Percentiles rank a stretch among this genome's conserved stretches.
These are phyloP conservation scores for Penicillium paradoxum DNA, from an alignment of 495 filamentous ascomycete genomes.

Conservation along the genomic window DNA sequence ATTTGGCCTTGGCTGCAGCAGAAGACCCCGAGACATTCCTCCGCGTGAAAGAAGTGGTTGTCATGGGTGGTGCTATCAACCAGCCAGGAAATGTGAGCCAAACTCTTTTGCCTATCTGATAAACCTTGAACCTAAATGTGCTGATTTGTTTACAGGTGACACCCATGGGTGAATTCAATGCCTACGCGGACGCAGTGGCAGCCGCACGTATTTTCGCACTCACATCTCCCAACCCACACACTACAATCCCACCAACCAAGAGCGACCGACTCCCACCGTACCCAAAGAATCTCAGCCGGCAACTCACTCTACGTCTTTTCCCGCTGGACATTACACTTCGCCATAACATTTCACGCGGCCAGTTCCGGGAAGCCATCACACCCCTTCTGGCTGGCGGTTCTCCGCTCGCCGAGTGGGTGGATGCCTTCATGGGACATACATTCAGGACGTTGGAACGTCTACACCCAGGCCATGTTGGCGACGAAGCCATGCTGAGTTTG, in stretches of 20 bases:
- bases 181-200: slow-evolving; percentile 74
- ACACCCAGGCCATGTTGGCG: slow-evolving; percentile 49
- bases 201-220: slow-evolving; percentile 86
- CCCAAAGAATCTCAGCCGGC: slow-evolving; percentile 57
- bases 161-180: slow-evolving; percentile 79
- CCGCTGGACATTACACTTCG: slow-evolving; percentile 83
- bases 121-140: not conserved
- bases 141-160: slow-evolving; percentile 46
- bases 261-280: slow-evolving; percentile 53
- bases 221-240: slow-evolving; percentile 68
- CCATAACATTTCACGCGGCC: slow-evolving; percentile 59
- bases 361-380: slow-evolving; percentile 53
- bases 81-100: slow-evolving; percentile 66
- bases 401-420: slow-evolving; percentile 78
- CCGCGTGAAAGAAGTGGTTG: slow-evolving; percentile 79
- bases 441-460: slow-evolving; percentile 67
- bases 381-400: slow-evolving; percentile 50
- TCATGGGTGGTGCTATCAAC: slow-evolving; percentile 93
- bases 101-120: not conserved
- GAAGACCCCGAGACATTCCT: slow-evolving; percentile 84
- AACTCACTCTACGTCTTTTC: slow-evolving; percentile 72
- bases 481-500: slow-evolving; percentile 58
- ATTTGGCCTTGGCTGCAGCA: slow-evolving; percentile 80
- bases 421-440: slow-evolving; percentile 69
- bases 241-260: slow-evolving; percentile 60